A percentile compares a stretch with the other conserved stretches of the same genome.
These are phyloP conservation scores for Acacia confusa DNA, from an alignment of 306 rosid species.

Conservation along the genomic window DNA sequence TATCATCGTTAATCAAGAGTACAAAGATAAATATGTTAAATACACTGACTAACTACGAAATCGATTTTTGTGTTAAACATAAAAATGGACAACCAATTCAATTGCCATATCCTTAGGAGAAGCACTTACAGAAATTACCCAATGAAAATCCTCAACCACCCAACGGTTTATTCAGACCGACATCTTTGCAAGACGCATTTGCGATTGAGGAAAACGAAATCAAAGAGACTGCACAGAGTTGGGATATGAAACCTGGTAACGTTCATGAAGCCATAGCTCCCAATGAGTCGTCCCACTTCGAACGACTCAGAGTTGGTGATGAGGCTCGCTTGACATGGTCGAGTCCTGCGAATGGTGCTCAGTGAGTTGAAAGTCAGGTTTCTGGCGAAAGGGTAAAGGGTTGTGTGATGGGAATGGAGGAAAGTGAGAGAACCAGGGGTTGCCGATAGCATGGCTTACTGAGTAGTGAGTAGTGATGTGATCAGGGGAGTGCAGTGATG, in stretches of 20 bases:
- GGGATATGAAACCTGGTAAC: constrained; percentile 57
- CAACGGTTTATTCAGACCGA: neutral
- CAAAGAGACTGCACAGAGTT: neutral
- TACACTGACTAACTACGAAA: neutral
- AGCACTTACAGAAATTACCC: neutral
- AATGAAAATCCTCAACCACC: neutral
- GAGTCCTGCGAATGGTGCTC: constrained; percentile 29
- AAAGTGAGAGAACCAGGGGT: constrained; percentile 30
- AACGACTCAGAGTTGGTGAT: constrained; percentile 72
- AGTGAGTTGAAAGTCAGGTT: constrained; percentile 22
- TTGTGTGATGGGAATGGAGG: constrained; percentile 14
- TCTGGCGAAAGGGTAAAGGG: constrained; percentile 2
- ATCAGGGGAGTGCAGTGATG: neutral
- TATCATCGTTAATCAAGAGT: neutral
- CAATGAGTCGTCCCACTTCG: constrained; percentile 87
- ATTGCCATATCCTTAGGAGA: neutral
- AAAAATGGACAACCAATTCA: neutral
- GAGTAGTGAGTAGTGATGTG: neutral
- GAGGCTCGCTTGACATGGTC: constrained; percentile 48
- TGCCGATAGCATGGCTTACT: constrained; percentile 29
- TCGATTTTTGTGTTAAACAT: neutral
- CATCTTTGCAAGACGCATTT: neutral
- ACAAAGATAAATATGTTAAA: neutral
- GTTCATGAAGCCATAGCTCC: constrained; percentile 93
- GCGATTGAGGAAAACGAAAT: neutral